Conservation (phyloP, 2,329 filamentous ascomycete genomes). For the Verticillium nonalfalfae region DNA sequence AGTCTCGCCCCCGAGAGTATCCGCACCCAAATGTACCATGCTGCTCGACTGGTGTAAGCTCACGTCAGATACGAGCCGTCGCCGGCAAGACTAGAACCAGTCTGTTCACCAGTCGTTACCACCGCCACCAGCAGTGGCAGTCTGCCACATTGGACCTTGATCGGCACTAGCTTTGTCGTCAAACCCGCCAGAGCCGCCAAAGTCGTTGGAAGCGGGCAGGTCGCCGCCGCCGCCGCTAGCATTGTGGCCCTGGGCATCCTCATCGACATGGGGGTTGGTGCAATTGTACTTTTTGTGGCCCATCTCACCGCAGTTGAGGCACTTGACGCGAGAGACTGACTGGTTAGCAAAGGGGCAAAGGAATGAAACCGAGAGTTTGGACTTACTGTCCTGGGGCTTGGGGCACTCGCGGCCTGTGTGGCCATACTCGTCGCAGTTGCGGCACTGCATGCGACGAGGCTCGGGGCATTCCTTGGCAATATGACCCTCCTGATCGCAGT, state of each 20-base stretch:
- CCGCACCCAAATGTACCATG: neutral
- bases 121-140: neutral
- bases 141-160: neutral
- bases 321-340: constrained; percentile 47
- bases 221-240: constrained; percentile 4
- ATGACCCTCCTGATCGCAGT: constrained; percentile 60
- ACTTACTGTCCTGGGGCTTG: constrained; percentile 48
- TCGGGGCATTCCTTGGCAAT: constrained; percentile 43
- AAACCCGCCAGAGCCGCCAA: neutral
- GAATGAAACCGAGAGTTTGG: neutral
- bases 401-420: constrained; percentile 59
- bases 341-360: neutral
- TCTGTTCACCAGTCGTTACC: constrained; percentile 6
- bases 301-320: constrained; percentile 47
- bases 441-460: constrained; percentile 45
- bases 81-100: neutral
- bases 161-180: neutral
- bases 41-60: neutral
- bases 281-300: constrained; percentile 36
- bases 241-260: constrained; percentile 13
- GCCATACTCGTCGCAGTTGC: constrained; percentile 52
- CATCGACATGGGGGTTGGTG: constrained; percentile 18
- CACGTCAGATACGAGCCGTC: neutral
- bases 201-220: constrained; percentile 1
- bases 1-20: no score